Evolutionary conservation across 2,329 filamentous ascomycete species (phyloP).

Genomic region (Coniochaeta sp.): DNA sequence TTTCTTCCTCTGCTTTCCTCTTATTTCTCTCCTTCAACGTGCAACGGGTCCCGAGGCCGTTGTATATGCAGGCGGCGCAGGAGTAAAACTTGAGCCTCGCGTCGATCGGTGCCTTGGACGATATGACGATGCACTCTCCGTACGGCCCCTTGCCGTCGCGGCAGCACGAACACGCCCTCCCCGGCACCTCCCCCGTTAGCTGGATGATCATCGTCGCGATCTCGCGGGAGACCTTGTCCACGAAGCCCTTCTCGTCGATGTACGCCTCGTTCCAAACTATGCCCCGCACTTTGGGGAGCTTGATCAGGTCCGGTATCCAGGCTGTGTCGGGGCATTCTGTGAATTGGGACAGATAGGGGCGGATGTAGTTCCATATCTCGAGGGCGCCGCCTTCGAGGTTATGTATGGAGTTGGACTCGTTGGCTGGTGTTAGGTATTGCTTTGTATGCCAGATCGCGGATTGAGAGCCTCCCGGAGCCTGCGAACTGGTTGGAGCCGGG

Average conservation of each 20-base stretch:
- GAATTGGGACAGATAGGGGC: slow-evolving; percentile 11
- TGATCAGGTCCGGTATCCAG: slow-evolving; percentile 16
- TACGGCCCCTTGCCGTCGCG: slow-evolving; percentile 15
- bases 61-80: slow-evolving; percentile 22
- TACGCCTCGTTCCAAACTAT: slow-evolving; percentile 15
- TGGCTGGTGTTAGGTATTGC: not conserved
- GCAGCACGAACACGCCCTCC: slow-evolving; percentile 17
- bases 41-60: slow-evolving; percentile 14
- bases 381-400: not conserved
- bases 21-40: slow-evolving; percentile 9
- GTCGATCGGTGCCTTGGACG: slow-evolving; percentile 4
- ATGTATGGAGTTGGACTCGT: not conserved
- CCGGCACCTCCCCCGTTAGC: slow-evolving; percentile 18
- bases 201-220: slow-evolving; percentile 19
- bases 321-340: slow-evolving; percentile 5
- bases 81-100: slow-evolving; percentile 10
- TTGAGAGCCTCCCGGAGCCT: too few relatives aligned
- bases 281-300: slow-evolving; percentile 16
- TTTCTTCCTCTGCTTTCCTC: slow-evolving; percentile 3
- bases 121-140: slow-evolving; percentile 17
- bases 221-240: slow-evolving; percentile 14
- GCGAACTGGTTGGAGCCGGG: too few relatives aligned
- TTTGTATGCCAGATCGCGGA: too few relatives aligned
- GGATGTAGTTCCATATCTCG: slow-evolving; percentile 19
- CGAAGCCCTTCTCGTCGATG: slow-evolving; percentile 6